Percentiles rank a stretch among this genome's conserved stretches.
Evolutionary conservation across 345 rosid genomes (phyloP).

Genomic region (Lepidium didymum): DNA sequence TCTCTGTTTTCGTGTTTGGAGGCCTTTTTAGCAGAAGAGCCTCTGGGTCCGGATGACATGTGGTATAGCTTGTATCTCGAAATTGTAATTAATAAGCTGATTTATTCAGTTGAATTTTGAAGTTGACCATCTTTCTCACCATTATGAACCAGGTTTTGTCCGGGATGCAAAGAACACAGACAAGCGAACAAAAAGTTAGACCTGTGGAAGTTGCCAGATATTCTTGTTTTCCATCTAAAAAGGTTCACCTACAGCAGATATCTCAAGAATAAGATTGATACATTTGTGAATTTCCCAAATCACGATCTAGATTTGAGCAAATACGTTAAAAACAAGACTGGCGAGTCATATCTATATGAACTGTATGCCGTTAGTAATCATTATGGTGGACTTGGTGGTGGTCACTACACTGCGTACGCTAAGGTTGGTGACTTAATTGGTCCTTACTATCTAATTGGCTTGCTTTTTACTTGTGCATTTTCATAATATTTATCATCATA

Average conservation of each 20-base stretch:
- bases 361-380: constrained; percentile 93
- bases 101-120: background rate
- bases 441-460: background rate
- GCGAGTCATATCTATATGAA: constrained; percentile 57
- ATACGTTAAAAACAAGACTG: constrained; percentile 59
- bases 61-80: constrained; percentile 44
- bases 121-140: constrained; percentile 1
- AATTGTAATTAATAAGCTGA: background rate
- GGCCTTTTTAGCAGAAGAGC: constrained; percentile 94
- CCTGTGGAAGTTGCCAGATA: constrained; percentile 88
- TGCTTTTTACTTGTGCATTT: background rate
- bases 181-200: constrained; percentile 95
- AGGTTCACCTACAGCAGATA: constrained; percentile 90
- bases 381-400: constrained; percentile 97
- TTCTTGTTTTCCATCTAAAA: constrained; percentile 89
- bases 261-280: constrained; percentile 86
- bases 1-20: constrained; percentile 92
- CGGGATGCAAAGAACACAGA: constrained; percentile 89
- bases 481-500: background rate
- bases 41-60: constrained; percentile 96
- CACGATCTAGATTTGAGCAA: constrained; percentile 81
- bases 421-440: constrained; percentile 46
- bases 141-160: constrained; percentile 70
- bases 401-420: constrained; percentile 95
- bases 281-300: constrained; percentile 80